phyloP scores from a whole-genome alignment of 2,329 filamentous ascomycete genomes.

The Tolypocladium cylindrosporum region DNA sequence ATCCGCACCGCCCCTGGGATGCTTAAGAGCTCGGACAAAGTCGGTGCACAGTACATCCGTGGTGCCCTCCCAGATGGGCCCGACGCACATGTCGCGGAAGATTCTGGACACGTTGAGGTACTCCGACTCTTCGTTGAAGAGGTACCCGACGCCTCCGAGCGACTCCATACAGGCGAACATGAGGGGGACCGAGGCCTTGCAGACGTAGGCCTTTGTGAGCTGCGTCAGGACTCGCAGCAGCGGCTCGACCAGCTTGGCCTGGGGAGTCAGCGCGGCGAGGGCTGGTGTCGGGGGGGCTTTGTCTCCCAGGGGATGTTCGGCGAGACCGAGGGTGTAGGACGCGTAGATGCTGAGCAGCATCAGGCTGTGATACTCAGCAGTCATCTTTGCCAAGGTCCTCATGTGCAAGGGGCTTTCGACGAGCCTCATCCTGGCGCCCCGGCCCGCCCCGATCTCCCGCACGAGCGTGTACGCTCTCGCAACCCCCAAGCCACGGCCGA shows the following conservation, averaged over 20 bases:
- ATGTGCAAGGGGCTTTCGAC: slow-evolving; percentile 46
- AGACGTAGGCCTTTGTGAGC: slow-evolving; percentile 48
- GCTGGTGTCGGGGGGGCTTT: slow-evolving; percentile 6
- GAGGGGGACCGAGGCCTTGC: slow-evolving; percentile 36
- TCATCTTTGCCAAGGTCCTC: slow-evolving; percentile 45
- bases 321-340: slow-evolving; percentile 41
- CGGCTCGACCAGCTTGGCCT: slow-evolving; percentile 20
- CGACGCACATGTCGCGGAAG: slow-evolving; percentile 53
- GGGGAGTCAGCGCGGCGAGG: slow-evolving; percentile 21
- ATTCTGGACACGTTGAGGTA: slow-evolving; percentile 57
- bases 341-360: slow-evolving; percentile 47
- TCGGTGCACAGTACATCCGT: slow-evolving; percentile 57
- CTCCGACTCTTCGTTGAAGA: slow-evolving; percentile 52
- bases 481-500: slow-evolving; percentile 46
- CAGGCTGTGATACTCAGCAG: slow-evolving; percentile 43
- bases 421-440: slow-evolving; percentile 34
- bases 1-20: slow-evolving; percentile 25
- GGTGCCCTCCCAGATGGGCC: slow-evolving; percentile 64
- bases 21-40: slow-evolving; percentile 36
- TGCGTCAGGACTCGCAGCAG: slow-evolving; percentile 50
- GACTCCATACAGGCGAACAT: slow-evolving; percentile 52
- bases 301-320: slow-evolving; percentile 30
- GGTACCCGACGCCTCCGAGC: slow-evolving; percentile 57
- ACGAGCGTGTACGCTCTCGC: slow-evolving; percentile 48
- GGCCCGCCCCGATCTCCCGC: slow-evolving; percentile 37